Evolutionary conservation across 352 stramenopile species (phyloP).

Genomic region (Phytophthora nicotianae): DNA sequence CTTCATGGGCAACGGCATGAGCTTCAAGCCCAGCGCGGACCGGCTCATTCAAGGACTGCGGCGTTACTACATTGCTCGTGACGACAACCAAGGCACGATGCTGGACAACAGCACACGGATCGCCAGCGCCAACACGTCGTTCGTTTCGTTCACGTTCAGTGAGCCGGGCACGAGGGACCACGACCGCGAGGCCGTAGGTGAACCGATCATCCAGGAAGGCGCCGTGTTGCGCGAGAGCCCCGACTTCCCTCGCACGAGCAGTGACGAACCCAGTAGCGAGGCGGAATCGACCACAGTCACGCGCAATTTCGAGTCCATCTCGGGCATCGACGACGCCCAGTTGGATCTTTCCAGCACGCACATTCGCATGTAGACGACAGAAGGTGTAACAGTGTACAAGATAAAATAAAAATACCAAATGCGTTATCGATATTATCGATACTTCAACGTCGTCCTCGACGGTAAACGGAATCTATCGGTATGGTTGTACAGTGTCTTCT

Average conservation of each 20-base stretch:
- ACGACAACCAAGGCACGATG: constrained; percentile 19
- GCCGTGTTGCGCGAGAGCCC: constrained; percentile 20
- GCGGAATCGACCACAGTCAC: constrained; percentile 31
- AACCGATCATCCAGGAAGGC: constrained; percentile 39
- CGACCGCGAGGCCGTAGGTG: constrained; percentile 12
- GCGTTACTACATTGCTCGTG: constrained; percentile 32
- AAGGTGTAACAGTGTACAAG: constrained; percentile 3
- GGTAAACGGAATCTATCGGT: no score
- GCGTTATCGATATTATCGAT: background rate
- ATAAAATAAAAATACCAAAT: constrained; percentile 15
- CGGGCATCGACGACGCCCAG: constrained; percentile 36
- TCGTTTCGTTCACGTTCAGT: constrained; percentile 49
- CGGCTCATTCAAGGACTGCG: constrained; percentile 49
- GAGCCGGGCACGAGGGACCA: constrained; percentile 21
- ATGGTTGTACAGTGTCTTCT: no score
- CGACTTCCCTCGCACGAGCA: constrained; percentile 18
- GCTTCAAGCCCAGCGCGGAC: constrained; percentile 70
- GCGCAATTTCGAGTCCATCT: constrained; percentile 54
- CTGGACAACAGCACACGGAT: constrained; percentile 33
- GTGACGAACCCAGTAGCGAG: constrained; percentile 9
- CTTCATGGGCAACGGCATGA: constrained; percentile 76
- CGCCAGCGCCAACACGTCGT: constrained; percentile 46
- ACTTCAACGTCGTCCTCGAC: constrained; percentile 1
- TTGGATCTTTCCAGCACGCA: constrained; percentile 43
- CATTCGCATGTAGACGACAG: constrained; percentile 38